phyloP scores from a whole-genome alignment of 2,329 filamentous ascomycete genomes.

The Talaromyces atroroseus region DNA sequence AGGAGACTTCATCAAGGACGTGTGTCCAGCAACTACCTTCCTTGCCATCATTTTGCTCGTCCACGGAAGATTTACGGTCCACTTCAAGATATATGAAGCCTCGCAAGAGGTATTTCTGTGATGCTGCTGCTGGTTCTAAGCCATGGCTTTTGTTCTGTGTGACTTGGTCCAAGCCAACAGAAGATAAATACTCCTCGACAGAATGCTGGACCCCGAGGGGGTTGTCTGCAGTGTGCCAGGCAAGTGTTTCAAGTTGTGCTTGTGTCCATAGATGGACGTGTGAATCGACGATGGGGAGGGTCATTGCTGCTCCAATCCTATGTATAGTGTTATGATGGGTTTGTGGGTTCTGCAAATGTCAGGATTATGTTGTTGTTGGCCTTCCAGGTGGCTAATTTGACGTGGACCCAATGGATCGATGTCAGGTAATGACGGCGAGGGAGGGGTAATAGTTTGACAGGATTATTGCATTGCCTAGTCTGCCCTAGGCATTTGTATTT shows the following conservation, averaged over 20 bases:
- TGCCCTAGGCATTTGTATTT: not conserved
- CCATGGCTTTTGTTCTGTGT: constrained; percentile 10
- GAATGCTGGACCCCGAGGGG: constrained; percentile 61
- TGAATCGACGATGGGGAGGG: constrained; percentile 66
- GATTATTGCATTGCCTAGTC: not conserved
- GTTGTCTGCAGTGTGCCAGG: constrained; percentile 60
- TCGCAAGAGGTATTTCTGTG: constrained; percentile 40
- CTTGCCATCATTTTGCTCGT: no score
- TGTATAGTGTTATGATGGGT: no score
- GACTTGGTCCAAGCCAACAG: constrained; percentile 23
- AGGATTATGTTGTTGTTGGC: no score
- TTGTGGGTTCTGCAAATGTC: no score
- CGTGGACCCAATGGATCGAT: not conserved
- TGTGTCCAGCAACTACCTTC: constrained; percentile 54
- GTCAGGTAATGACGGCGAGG: not conserved
- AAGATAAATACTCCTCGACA: constrained; percentile 55
- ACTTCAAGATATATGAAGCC: constrained; percentile 82
- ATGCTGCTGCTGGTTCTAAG: no score
- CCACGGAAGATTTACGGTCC: constrained; percentile 62
- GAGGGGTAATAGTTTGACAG: not conserved
- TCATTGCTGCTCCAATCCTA: constrained; percentile 20
- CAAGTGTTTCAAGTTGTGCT: constrained; percentile 59
- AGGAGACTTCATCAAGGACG: constrained; percentile 67
- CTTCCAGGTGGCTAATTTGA: not conserved
- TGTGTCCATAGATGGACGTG: constrained; percentile 85